These are phyloP conservation scores for Dactylellina haptotyla DNA, from an alignment of 2,329 filamentous ascomycete genomes.

Conservation along the genomic window DNA sequence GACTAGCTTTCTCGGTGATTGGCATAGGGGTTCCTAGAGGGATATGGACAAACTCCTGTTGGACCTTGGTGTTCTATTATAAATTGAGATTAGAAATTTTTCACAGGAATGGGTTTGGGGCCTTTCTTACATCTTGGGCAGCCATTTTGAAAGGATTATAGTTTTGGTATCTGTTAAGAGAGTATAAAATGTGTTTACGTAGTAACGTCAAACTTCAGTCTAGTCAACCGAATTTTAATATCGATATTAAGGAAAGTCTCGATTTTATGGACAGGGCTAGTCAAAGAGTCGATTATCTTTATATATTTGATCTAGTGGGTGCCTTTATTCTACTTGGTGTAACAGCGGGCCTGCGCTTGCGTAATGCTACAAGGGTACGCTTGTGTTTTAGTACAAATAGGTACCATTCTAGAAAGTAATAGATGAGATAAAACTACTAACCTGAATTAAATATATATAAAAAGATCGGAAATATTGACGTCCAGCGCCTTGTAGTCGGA, in stretches of 20 bases:
- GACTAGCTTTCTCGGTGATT: not conserved
- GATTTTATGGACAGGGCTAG: too few species aligned
- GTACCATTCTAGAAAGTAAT: not conserved
- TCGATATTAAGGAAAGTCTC: too few species aligned
- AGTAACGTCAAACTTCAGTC: too few species aligned
- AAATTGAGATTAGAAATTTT: not conserved
- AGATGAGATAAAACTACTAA: not conserved
- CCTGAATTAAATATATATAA: not conserved
- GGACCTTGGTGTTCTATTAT: not conserved
- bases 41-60: conserved; percentile 27
- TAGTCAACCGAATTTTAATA: too few species aligned
- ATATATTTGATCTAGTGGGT: too few species aligned
- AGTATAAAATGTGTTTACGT: not conserved
- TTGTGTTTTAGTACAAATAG: not conserved
- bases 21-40: conserved; percentile 7
- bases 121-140: not conserved
- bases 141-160: not conserved
- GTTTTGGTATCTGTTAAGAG: not conserved
- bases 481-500: not conserved
- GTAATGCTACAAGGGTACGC: not conserved
- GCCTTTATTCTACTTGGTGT: not conserved
- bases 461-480: conserved; percentile 3
- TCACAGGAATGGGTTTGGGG: not conserved
- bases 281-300: not conserved
- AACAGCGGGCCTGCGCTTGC: conserved; percentile 14